A percentile compares a stretch with the other conserved stretches of the same genome.
phyloP scores from a whole-genome alignment of 495 filamentous ascomycete species.

The Xylaria flabelliformis region DNA sequence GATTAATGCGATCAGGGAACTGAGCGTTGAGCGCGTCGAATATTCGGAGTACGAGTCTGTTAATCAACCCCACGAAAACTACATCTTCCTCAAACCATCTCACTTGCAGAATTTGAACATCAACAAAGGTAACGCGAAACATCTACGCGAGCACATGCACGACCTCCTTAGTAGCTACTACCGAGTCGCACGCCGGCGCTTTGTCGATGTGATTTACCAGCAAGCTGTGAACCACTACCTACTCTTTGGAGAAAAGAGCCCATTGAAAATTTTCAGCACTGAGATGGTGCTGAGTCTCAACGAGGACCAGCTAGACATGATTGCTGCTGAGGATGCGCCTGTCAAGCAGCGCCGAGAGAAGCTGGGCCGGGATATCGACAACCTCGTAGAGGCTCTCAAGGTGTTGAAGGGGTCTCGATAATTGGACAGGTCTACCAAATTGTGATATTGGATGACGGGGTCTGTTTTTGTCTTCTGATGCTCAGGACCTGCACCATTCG shows the following conservation, averaged over 20 bases:
- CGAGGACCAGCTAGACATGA: constrained; percentile 42
- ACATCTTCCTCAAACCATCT: constrained; percentile 15
- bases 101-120: constrained; percentile 32
- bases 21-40: constrained; percentile 6
- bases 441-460: neutral
- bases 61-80: neutral
- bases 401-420: constrained; percentile 30
- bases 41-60: neutral
- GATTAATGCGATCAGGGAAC: constrained; percentile 28
- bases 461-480: neutral
- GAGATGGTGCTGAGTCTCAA: constrained; percentile 40
- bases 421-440: neutral
- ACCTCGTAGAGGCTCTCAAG: constrained; percentile 34
- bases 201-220: constrained; percentile 61
- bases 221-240: constrained; percentile 45
- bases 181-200: constrained; percentile 58
- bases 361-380: constrained; percentile 35
- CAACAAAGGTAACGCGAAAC: constrained; percentile 54
- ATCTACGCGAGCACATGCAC: constrained; percentile 60
- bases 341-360: constrained; percentile 36
- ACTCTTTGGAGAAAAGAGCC: constrained; percentile 38
- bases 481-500: neutral
- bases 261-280: constrained; percentile 39
- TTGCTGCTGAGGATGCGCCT: constrained; percentile 44
- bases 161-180: constrained; percentile 66